phyloP scores from a whole-genome alignment of 805 yeast species.

The Yarrowia sp. region DNA sequence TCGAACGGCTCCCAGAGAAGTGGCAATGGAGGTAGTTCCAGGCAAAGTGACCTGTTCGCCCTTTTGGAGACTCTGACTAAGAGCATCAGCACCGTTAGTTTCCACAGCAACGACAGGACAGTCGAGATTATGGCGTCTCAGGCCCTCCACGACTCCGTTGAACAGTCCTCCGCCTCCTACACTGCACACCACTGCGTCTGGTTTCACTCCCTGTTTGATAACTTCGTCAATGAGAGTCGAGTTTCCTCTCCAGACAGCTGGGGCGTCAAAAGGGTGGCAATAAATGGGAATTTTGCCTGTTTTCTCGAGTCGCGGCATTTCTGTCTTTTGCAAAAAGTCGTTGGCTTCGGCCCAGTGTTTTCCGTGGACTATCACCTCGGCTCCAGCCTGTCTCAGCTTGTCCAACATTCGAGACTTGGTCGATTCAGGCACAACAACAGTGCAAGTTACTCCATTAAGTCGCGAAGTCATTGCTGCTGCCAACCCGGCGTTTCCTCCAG shows the following conservation, averaged over 20 bases:
- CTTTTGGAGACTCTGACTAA: constrained; percentile 46
- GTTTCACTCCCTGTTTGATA: constrained; percentile 37
- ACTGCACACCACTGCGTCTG: constrained; percentile 80
- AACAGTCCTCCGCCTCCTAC: constrained; percentile 94
- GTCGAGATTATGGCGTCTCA: constrained; percentile 52
- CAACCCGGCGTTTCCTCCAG: constrained; percentile 97
- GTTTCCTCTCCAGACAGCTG: constrained; percentile 92
- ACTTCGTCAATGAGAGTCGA: constrained; percentile 87
- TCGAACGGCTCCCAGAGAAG: constrained; percentile 57
- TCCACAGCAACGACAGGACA: constrained; percentile 51
- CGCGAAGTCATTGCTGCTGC: constrained; percentile 91
- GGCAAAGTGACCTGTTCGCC: constrained; percentile 44
- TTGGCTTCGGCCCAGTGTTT: constrained; percentile 75
- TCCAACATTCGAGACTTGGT: constrained; percentile 48
- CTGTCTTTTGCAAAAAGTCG: constrained; percentile 62
- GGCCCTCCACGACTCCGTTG: constrained; percentile 76
- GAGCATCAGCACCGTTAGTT: constrained; percentile 59
- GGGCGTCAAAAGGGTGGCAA: constrained; percentile 88
- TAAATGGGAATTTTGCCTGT: constrained; percentile 67
- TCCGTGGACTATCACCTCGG: constrained; percentile 57
- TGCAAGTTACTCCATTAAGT: constrained; percentile 51
- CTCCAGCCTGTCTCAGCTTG: constrained; percentile 48
- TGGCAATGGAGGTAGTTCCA: constrained; percentile 49
- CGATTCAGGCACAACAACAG: constrained; percentile 58
- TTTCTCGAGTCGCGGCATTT: constrained; percentile 55